Conservation (phyloP, 768 basidiomycete species). For the Mycena leptocephala region DNA sequence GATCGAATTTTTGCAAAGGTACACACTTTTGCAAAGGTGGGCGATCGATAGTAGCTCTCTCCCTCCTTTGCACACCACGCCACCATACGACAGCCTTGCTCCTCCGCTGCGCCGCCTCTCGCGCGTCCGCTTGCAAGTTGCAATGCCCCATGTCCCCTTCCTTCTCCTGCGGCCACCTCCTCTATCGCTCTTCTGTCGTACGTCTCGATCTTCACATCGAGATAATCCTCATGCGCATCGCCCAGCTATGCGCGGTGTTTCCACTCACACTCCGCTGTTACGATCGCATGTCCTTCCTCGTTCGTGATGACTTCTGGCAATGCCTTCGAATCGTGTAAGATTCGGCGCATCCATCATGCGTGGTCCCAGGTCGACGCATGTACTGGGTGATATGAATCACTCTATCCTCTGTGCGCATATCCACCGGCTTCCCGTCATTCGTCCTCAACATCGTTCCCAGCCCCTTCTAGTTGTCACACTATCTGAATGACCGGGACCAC, state of each 20-base stretch:
- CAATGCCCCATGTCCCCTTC: no score
- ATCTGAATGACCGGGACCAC: no score
- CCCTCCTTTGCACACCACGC: no score
- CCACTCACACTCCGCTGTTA: background rate
- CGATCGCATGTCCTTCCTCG: background rate
- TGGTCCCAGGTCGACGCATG: background rate
- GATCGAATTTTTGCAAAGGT: no score
- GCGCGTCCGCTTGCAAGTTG: no score
- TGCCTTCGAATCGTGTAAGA: conserved; percentile 8
- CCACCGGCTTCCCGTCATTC: conserved; percentile 2
- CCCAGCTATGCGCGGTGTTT: conserved; percentile 11
- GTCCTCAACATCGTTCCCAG: conserved; percentile 1
- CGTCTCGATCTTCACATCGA: background rate
- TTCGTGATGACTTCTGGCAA: conserved; percentile 9
- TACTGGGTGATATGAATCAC: background rate
- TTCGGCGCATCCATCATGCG: conserved; percentile 4
- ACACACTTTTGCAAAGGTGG: no score
- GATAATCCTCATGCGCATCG: conserved; percentile 10
- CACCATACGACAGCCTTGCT: no score
- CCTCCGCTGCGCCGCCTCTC: no score
- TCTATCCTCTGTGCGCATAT: conserved; percentile 4
- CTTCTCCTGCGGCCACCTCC: conserved; percentile 3
- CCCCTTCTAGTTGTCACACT: background rate
- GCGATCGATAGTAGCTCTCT: no score
- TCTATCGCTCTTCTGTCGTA: conserved; percentile 1